Percentiles rank a stretch among this genome's conserved stretches.
These are phyloP conservation scores for Ceratobasidium sp. DNA, from an alignment of 1,284 basidiomycete species.

Conservation along the genomic window DNA sequence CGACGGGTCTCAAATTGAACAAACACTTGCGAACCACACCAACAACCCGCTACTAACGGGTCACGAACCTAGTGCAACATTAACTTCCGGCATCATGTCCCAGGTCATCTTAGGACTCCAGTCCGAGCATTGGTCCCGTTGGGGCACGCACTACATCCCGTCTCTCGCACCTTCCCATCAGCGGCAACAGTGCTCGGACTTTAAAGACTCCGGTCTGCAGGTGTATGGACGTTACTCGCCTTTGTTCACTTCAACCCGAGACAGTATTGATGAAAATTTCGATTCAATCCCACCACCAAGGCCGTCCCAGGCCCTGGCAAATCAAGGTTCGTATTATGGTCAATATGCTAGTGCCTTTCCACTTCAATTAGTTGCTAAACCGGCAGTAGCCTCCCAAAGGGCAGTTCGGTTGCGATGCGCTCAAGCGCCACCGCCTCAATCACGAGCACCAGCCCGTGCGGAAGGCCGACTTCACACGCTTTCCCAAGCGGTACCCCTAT, in stretches of 20 bases:
- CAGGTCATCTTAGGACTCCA: constrained; percentile 39
- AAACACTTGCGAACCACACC: background rate
- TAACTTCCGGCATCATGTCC: constrained; percentile 40
- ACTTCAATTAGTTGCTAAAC: no score
- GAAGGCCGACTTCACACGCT: no score
- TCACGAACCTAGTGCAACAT: constrained; percentile 21
- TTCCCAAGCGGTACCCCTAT: no score
- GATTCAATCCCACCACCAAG: constrained; percentile 40
- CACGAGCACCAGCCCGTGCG: no score
- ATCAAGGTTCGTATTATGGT: no score
- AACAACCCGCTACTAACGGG: constrained; percentile 2
- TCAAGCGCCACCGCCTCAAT: background rate
- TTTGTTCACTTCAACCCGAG: constrained; percentile 34
- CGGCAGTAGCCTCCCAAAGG: no score
- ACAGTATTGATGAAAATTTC: constrained; percentile 39
- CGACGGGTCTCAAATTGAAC: background rate
- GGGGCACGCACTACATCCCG: no score
- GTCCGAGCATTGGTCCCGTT: constrained; percentile 26
- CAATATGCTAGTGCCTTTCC: no score
- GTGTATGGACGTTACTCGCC: constrained; percentile 38
- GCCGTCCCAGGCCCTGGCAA: constrained; percentile 27
- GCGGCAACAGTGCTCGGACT: constrained; percentile 41
- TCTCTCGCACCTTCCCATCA: constrained; percentile 39
- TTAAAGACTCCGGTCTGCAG: constrained; percentile 40
- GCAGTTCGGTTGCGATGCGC: no score